Percentiles rank a stretch among this genome's conserved stretches.
phyloP scores from a whole-genome alignment of 1,284 basidiomycete species.

The Sphagnurus paluster region DNA sequence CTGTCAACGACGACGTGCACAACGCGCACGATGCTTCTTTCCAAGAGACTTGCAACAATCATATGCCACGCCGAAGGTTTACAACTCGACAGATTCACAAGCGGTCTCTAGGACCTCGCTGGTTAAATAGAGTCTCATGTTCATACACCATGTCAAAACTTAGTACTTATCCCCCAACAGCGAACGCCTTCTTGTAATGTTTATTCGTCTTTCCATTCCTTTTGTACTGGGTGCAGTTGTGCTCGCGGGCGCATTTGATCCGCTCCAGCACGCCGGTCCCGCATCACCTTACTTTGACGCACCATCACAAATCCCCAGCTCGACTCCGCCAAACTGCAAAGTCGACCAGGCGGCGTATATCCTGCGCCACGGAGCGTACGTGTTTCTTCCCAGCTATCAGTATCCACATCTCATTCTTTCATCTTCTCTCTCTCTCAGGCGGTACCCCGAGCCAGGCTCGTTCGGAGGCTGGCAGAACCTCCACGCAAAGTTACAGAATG shows the following conservation, averaged over 20 bases:
- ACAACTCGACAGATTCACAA: too few relatives aligned
- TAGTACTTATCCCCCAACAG: too few relatives aligned
- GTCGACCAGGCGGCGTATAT: constrained; percentile 47
- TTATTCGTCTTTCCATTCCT: background rate
- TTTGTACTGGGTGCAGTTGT: background rate
- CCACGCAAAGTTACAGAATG: constrained; percentile 40
- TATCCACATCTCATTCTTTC: background rate
- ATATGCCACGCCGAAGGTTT: too few relatives aligned
- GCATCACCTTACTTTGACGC: constrained; percentile 45
- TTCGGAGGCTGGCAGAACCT: constrained; percentile 39
- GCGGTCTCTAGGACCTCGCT: background rate
- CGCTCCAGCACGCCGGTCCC: constrained; percentile 41
- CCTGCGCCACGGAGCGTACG: constrained; percentile 42
- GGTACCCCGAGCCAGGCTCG: constrained; percentile 41
- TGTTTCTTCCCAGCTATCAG: constrained; percentile 4
- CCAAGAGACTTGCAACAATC: background rate
- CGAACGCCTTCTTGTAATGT: background rate
- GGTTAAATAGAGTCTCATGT: too few relatives aligned
- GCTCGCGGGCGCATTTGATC: constrained; percentile 28
- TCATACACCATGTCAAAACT: too few relatives aligned
- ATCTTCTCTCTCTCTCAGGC: constrained; percentile 24
- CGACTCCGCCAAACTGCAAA: constrained; percentile 35
- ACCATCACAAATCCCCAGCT: constrained; percentile 32
- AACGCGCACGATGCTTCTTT: background rate
- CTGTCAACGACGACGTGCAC: background rate